These are phyloP conservation scores for Hypericum androsaemum DNA, from an alignment of 345 rosid genomes.

Conservation along the genomic window DNA sequence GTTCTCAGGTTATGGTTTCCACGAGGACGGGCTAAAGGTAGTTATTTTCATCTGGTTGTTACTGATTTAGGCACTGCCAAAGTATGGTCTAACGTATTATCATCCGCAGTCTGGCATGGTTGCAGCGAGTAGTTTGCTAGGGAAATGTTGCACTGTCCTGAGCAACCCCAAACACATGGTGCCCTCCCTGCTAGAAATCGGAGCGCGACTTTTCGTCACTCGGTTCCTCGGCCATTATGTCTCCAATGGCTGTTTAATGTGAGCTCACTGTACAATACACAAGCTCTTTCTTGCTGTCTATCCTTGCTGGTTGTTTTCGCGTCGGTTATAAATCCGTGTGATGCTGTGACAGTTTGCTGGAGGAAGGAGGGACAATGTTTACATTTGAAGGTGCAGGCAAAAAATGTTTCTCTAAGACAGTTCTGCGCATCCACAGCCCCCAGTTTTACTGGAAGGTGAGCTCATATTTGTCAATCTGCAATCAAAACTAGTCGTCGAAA, in stretches of 20 bases:
- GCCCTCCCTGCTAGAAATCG: slow-evolving; percentile 60
- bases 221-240: slow-evolving; percentile 62
- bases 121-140: slow-evolving; percentile 61
- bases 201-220: slow-evolving; percentile 64
- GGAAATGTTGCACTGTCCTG: slow-evolving; percentile 32
- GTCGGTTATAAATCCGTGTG: background rate
- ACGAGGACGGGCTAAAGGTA: slow-evolving; percentile 91
- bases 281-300: slow-evolving; percentile 1
- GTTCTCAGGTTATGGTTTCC: slow-evolving; percentile 87
- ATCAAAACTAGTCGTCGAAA: too few relatives aligned
- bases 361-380: slow-evolving; percentile 84
- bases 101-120: slow-evolving; percentile 57
- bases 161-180: slow-evolving; percentile 72
- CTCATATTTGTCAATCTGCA: background rate
- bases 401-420: slow-evolving; percentile 36
- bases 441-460: slow-evolving; percentile 91
- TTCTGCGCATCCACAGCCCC: slow-evolving; percentile 63
- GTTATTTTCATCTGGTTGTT: background rate
- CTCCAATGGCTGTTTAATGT: slow-evolving; percentile 58
- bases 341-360: slow-evolving; percentile 40
- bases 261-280: slow-evolving; percentile 25
- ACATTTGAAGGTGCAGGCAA: slow-evolving; percentile 46
- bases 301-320: background rate
- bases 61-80: background rate
- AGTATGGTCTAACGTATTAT: background rate